Conservation (phyloP, 768 basidiomycete species). For the Serpula lacrymans region DNA sequence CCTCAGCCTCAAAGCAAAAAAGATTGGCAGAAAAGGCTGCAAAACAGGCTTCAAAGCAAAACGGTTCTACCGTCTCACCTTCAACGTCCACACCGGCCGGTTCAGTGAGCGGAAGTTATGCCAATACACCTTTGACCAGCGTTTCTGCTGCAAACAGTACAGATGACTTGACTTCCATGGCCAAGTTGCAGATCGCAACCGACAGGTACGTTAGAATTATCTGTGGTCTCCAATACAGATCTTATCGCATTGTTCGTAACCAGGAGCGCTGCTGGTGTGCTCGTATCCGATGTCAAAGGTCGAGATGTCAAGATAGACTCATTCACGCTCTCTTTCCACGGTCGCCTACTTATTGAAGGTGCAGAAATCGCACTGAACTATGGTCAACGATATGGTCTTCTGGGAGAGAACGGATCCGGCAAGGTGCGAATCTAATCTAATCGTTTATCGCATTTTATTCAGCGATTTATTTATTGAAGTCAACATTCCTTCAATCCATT, state of each 20-base stretch:
- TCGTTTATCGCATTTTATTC: conserved; percentile 5
- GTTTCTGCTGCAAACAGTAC: conserved; percentile 73
- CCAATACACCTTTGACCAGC: conserved; percentile 80
- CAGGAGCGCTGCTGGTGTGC: conserved; percentile 88
- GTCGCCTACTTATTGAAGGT: conserved; percentile 70
- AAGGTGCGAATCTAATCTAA: conserved; percentile 57
- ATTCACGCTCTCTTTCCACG: conserved; percentile 96
- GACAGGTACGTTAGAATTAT: conserved; percentile 59
- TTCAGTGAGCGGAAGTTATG: conserved; percentile 59
- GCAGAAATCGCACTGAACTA: conserved; percentile 79
- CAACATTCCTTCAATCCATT: conserved; percentile 93
- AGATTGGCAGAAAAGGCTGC: conserved; percentile 93
- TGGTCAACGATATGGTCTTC: conserved; percentile 89
- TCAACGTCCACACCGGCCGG: conserved; percentile 60
- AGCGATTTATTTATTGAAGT: conserved; percentile 41
- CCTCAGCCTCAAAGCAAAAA: conserved; percentile 87
- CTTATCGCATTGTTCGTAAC: conserved; percentile 11
- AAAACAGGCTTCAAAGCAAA: conserved; percentile 61
- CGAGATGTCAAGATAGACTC: conserved; percentile 98
- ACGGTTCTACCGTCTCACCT: conserved; percentile 44
- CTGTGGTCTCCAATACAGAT: not conserved
- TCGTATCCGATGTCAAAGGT: conserved; percentile 87
- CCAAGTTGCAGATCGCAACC: conserved; percentile 83
- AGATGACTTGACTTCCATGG: conserved; percentile 84
- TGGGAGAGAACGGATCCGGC: conserved; percentile 98